Evolutionary conservation across 1,284 basidiomycete species (phyloP), one percentile per base, ranked within the genome.

Genomic region (Moniliophthora roreri): DNA sequence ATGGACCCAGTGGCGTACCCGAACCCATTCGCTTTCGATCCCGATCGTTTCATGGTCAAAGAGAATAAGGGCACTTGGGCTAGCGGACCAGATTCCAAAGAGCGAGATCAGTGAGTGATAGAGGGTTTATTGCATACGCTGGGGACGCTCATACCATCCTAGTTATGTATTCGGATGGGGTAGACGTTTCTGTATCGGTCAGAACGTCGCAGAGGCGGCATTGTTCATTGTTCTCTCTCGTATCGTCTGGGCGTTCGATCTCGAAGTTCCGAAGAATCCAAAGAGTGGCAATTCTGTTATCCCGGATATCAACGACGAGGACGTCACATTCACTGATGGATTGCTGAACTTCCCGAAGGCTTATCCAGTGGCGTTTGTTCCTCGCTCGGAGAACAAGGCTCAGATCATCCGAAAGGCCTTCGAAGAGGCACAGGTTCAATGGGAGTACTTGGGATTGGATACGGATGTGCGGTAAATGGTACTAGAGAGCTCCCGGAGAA

Each of bases 161-260:
- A 67, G 66, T 49, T 66, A 65, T 51, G 62, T 60, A 16, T 69
- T 68, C 46, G 66, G 65, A 18, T 67, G 62, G 63, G 67, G 66
- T 34, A 56, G 67, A 9, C 63, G 67, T 34, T 63, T 66, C 57
- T 69, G 66, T 50, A 61, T 59, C 49, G 65, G 66, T 1, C 48
- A 49, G 11, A 51, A 61, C 57, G 59, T 69, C 28, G 64, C 67
- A 1, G 66, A 69, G 48, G 61, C 65, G 3, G 65, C 67, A 23
- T 59, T 67, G 13, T 67, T 67, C 56, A 66, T 67, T 45, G 60
- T 63, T 9, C 58, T 65, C 26, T 55, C 65, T 36, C 58, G 65
- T 32, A 50, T 69, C 35, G 50, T 69, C 10, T 67, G 66, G 66
- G 66, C 59, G 4, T 48, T 67, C 46, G 61, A 66, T 48, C 62